These are phyloP conservation scores for Boehmeria nivea DNA, from an alignment of 306 rosid genomes.

Conservation along the genomic window DNA sequence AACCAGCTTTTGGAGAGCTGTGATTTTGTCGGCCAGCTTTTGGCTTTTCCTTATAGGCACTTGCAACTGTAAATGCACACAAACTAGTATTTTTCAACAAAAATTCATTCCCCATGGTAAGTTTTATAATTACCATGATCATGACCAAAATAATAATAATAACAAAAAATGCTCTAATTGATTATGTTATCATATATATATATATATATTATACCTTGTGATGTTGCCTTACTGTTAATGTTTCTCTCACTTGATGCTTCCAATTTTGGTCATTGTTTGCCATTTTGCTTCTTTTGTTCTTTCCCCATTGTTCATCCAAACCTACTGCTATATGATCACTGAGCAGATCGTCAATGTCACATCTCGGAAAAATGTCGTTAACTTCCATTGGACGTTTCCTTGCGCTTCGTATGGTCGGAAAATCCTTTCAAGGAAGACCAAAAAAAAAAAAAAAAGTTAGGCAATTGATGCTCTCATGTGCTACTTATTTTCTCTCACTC, in stretches of 20 bases:
- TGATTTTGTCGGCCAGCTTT: constrained; percentile 63
- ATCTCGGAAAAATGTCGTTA: constrained; percentile 7
- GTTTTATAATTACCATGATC: too few species aligned
- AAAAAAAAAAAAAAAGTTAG: too few species aligned
- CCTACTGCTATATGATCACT: constrained; percentile 8
- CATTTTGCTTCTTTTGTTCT: constrained; percentile 19
- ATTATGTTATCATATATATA: too few species aligned
- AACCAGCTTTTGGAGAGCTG: constrained; percentile 68
- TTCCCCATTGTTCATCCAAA: constrained; percentile 19
- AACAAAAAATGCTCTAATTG: too few species aligned
- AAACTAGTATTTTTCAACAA: neutral
- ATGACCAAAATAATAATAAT: neutral
- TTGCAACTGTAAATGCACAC: constrained; percentile 22
- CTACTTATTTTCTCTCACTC: too few species aligned
- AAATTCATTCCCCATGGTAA: too few species aligned
- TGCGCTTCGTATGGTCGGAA: constrained; percentile 26
- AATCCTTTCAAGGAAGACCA: constrained; percentile 14
- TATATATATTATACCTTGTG: too few species aligned
- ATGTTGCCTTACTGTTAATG: too few species aligned
- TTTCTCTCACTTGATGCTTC: too few species aligned
- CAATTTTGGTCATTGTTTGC: too few species aligned
- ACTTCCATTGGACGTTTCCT: constrained; percentile 44
- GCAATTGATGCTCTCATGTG: too few species aligned
- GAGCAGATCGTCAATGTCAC: neutral
- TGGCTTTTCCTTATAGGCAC: constrained; percentile 48